Evolutionary conservation across 768 basidiomycete species (phyloP).

Genomic region (Tephrocybe sp.): DNA sequence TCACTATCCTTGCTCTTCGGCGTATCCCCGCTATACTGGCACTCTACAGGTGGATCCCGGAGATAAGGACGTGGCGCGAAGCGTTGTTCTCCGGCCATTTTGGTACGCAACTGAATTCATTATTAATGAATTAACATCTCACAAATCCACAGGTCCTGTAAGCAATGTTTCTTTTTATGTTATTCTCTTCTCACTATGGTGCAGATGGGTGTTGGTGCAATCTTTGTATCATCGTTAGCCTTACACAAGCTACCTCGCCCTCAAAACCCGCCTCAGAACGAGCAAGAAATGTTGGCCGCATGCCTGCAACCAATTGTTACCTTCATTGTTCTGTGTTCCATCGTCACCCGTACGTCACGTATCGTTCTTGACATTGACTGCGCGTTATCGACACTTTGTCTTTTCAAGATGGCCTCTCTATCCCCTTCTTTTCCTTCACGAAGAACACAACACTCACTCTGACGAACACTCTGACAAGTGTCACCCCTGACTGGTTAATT

Average conservation of each 20-base stretch:
- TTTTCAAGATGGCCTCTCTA: slow-evolving; percentile 17
- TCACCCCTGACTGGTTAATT: slow-evolving; percentile 13
- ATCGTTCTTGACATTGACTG: not conserved
- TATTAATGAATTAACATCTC: not conserved
- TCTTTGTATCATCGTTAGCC: slow-evolving; percentile 84
- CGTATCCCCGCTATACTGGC: slow-evolving; percentile 78
- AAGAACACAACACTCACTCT: slow-evolving; percentile 14
- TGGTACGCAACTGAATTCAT: slow-evolving; percentile 36
- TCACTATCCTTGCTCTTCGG: slow-evolving; percentile 70
- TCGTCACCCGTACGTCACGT: slow-evolving; percentile 66
- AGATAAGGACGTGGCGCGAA: slow-evolving; percentile 81
- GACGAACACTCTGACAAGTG: slow-evolving; percentile 14
- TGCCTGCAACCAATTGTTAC: slow-evolving; percentile 81
- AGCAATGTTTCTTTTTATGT: slow-evolving; percentile 21
- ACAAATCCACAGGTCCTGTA: slow-evolving; percentile 47
- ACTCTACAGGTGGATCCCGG: slow-evolving; percentile 84
- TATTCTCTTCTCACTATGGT: not conserved
- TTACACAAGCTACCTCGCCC: slow-evolving; percentile 59
- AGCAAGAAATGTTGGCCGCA: slow-evolving; percentile 70
- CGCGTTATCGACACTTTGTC: not conserved
- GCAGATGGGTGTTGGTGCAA: slow-evolving; percentile 89
- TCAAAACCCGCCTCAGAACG: slow-evolving; percentile 57
- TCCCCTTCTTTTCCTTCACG: slow-evolving; percentile 19
- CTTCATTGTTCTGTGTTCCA: slow-evolving; percentile 86
- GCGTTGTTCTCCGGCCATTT: slow-evolving; percentile 93